A percentile compares a stretch with the other conserved stretches of the same genome.
Evolutionary conservation across 2,329 filamentous ascomycete genomes (phyloP).

Genomic region (Epicoccum nigrum): DNA sequence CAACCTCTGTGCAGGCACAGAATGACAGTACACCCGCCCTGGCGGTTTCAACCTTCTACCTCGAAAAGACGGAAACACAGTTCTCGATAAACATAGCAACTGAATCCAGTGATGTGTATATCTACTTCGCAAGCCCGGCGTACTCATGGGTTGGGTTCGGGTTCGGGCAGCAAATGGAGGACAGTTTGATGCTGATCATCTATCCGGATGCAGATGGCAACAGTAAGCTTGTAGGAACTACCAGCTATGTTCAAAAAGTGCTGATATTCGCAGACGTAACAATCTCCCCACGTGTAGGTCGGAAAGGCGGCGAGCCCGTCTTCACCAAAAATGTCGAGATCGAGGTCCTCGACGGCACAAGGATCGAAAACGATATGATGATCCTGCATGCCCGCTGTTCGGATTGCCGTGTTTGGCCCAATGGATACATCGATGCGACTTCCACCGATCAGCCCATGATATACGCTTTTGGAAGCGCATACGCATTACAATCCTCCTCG

Average conservation of each 20-base stretch:
- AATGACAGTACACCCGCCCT: slow-evolving; percentile 16
- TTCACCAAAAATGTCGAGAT: slow-evolving; percentile 37
- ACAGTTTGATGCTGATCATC: slow-evolving; percentile 53
- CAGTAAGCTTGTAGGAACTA: slow-evolving; percentile 27
- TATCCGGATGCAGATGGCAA: slow-evolving; percentile 47
- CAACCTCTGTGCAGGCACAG: slow-evolving; percentile 18
- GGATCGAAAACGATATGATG: slow-evolving; percentile 45
- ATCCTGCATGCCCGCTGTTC: slow-evolving; percentile 47
- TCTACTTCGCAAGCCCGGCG: slow-evolving; percentile 44
- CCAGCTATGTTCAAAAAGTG: no score
- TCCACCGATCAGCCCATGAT: slow-evolving; percentile 48
- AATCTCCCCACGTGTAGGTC: slow-evolving; percentile 46
- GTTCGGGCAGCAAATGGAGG: slow-evolving; percentile 51
- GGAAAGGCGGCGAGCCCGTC: slow-evolving; percentile 45
- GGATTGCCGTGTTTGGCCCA: slow-evolving; percentile 48
- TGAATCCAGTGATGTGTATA: slow-evolving; percentile 42
- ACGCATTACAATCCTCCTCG: slow-evolving; percentile 35
- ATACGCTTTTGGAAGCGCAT: slow-evolving; percentile 49
- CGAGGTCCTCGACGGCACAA: slow-evolving; percentile 37
- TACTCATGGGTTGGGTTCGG: slow-evolving; percentile 55
- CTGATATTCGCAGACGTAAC: slow-evolving; percentile 38
- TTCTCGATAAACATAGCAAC: slow-evolving; percentile 45
- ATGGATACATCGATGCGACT: slow-evolving; percentile 44
- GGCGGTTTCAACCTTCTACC: slow-evolving; percentile 41
- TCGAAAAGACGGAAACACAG: slow-evolving; percentile 40